phyloP scores from a whole-genome alignment of 306 rosid species.

The Ochetophila trinervis region DNA sequence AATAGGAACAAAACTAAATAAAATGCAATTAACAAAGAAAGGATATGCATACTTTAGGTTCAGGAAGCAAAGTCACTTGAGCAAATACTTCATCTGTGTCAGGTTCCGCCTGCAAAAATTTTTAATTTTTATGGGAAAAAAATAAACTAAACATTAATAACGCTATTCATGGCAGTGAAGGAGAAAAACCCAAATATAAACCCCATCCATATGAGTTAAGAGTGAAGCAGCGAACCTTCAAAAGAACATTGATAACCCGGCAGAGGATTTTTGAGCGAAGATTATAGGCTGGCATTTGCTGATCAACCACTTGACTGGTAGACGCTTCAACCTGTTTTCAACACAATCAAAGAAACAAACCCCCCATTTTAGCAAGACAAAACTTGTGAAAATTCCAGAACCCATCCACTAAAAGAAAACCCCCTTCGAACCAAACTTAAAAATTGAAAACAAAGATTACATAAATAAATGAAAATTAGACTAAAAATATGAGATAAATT shows the following conservation, averaged over 20 bases:
- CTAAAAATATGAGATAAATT: neutral
- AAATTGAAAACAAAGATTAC: neutral
- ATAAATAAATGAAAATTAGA: neutral
- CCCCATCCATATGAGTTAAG: neutral
- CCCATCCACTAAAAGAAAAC: neutral
- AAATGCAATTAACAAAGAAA: too few relatives aligned
- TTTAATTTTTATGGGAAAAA: neutral
- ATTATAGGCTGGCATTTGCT: conserved; percentile 81
- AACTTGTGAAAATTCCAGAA: neutral
- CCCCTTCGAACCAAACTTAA: neutral
- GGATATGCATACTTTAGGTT: conserved; percentile 44
- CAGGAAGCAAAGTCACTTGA: conserved; percentile 74
- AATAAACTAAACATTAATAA: neutral
- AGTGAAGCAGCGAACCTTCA: conserved; percentile 49
- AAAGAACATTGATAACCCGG: conserved; percentile 68
- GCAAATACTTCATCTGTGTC: conserved; percentile 98
- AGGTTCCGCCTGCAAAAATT: conserved; percentile 73
- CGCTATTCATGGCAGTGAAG: neutral
- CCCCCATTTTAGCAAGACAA: neutral
- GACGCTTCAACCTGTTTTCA: conserved; percentile 84
- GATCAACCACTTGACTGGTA: conserved; percentile 85
- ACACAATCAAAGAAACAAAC: neutral
- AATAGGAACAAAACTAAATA: too few relatives aligned
- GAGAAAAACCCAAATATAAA: neutral
- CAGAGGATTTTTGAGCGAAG: conserved; percentile 83